Evolutionary conservation across 108 stramenopile genomes (phyloP), one percentile per base, ranked within the genome.

Genomic region (Skeletonema costatum): DNA sequence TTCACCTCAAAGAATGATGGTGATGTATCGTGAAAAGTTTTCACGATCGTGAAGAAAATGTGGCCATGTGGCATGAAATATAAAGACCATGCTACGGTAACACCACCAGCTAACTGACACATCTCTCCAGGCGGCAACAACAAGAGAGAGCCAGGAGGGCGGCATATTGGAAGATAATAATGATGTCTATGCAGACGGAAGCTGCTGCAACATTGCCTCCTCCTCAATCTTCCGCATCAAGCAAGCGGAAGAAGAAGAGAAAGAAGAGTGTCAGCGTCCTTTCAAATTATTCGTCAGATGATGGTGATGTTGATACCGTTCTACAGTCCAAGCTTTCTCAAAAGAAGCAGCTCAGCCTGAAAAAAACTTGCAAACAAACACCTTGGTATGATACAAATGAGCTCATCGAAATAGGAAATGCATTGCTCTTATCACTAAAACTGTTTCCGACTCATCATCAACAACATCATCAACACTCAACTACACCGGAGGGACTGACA

Each of bases 231-330:
- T 25, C 53, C 2, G 1, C 9, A 25, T 25, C 53, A 29, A 56
- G 53, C 36, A 62, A 60, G n/a, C 78, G 81, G 73, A 84, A 87
- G 65, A 38, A 64, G 31, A 64, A 64, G 46, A 74, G 35, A 38
- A 70, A 65, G 32, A 56, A 70, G 35, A 25, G 88, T 88, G 60
- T 68, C 78, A 29, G 80, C 87, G 29, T 89, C 89, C 33, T 85
- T 70, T 4, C 92, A 88, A 81, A 89, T 68, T 89, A 88, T 80
- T 90, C 89, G 48, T 59, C 32, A 21, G n/a, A 59, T 38, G 53
- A 70, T 39, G 32, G 25, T 21, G 31, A 67, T 3, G 19, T 9
- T 29, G 33, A 12, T 17, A 67, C 36, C 7, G 29, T 42, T 48
- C 31, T 58, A 8, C 46, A 65, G 9, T 75, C 80, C 39, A 81